Evolutionary conservation across 345 rosid species (phyloP).

Genomic region (Eucalyptus cloeziana): DNA sequence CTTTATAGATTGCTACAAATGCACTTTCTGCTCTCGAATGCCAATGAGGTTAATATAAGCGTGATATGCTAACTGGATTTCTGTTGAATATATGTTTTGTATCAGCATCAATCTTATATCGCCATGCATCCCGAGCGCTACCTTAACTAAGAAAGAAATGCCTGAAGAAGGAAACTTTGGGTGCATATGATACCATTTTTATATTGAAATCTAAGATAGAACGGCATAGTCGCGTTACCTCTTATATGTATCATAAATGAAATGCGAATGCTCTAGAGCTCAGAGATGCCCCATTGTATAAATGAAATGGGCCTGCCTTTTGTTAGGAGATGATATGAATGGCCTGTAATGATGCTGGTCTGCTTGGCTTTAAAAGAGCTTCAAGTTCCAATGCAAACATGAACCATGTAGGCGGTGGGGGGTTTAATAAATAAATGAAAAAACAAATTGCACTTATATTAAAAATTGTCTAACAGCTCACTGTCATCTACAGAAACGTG

Average conservation of each 20-base stretch:
- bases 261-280: not conserved
- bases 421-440: not conserved
- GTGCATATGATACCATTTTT: not conserved
- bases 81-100: not conserved
- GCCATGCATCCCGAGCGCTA: not conserved
- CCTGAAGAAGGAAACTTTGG: not conserved
- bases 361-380: not conserved
- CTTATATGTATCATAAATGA: not conserved
- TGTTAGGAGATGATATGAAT: not conserved
- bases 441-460: not conserved
- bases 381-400: conserved; percentile 3
- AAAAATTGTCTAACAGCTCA: not conserved
- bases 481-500: not conserved
- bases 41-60: not conserved
- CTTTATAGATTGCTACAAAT: too few species aligned
- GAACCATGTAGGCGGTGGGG: not conserved
- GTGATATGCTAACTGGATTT: not conserved
- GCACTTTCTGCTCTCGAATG: not conserved
- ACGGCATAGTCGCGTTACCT: not conserved
- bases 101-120: not conserved
- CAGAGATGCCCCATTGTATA: not conserved
- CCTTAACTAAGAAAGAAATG: not conserved
- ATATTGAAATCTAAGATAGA: not conserved
- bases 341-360: not conserved
- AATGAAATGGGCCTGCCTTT: not conserved